Base-by-base conservation (phyloP, 768 basidiomycete species). In the Boletus rubescentipes region DNA sequence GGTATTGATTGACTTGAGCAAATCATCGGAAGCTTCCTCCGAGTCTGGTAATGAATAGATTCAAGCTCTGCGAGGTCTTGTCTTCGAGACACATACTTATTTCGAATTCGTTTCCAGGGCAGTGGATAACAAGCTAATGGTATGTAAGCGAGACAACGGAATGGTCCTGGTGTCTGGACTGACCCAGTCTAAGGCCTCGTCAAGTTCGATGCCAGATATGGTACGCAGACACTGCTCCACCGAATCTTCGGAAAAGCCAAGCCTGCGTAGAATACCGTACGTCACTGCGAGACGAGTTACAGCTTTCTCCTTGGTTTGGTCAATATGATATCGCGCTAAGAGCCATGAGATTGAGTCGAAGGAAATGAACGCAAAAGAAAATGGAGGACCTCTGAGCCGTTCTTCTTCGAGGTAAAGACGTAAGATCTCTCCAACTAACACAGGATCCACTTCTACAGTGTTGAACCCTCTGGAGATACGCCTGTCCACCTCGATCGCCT, bases 151-250 rank as follows among this genome's bases (percentile, higher is more conserved):
- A 31, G 48, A 36, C 16, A 43, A 32, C 26, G 23, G 45, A 20
- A 41, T 49, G 21, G 31, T 50, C 4, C 2, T 15, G 23, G 46
- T 46, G 21, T 26, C 18, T 32, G 18, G 23, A 68, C 83, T 51
- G 59, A 96, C 93, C 96, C 96, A 98, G 65, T 94, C 88, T 49
- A 89, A 80, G 10, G 91, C 93, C 47, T 93, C 89, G 15, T 98
- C 95, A n/a, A 93, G 73, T 23, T 91, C 90, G 31, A 87, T 72
- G 12, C 86, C 81, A 26, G 75, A 69, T 26, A 92, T 82, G 7
- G 77, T 69, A 46, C 74, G 71, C 41, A 98, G 70, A 67, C 93
- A 97, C 61, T 88, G 79, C 45, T 82, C 77, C 7, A 93, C 86
- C 48, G 81, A 75, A 11, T 77, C 77, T 62, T 90, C 84, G 2